Base-by-base conservation (phyloP, 768 basidiomycete species). In the Pleurotus tuoliensis region DNA sequence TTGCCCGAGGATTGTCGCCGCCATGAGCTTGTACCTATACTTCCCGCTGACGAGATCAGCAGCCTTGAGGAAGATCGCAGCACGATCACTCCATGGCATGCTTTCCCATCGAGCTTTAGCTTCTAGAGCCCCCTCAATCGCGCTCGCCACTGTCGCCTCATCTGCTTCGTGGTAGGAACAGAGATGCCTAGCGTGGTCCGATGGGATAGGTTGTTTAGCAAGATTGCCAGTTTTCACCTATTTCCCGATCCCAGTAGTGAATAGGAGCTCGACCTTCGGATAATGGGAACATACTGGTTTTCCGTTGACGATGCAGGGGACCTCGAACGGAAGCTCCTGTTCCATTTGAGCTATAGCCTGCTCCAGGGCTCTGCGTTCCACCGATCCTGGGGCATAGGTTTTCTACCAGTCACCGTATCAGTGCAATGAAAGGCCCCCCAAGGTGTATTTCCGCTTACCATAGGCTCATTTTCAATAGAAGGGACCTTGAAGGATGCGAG, bases 21-120 rank as follows among this genome's bases (percentile, higher is more conserved):
- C 97, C 75, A 98, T 80, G 47, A 99, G 78, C 74, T 88, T 88
- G 76, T 95, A 96, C 61, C 97, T 81, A 70, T 98, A 97, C 79
- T 98, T 99, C 55, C 92, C 92, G 66, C 91, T 87, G 56, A 94
- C 83, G 50, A 99, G 84, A 70, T 99, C 97, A 20, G 97, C 97
- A 4, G 97, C 97, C 71, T 96, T 97, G 62, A 99, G 79, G 78
- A 98, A 99, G 72, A 99, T 96, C 39, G 97, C 93, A 2, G 97
- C 97, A 37, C 95, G 85, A 70, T 99, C 97, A 67, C 82, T 88
- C 96, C 95, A 99, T 0, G 96, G 94, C 79, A 98, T 76, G 47
- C 81, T 78, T 76, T 98, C 97, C 97, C 97, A 99, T 50, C 82
- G 84, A 13, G 75, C 74, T 71, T 94, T 96, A 15, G 93, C 95